Conservation (phyloP, 2,329 filamentous ascomycete species). For the Triangularia setosa region DNA sequence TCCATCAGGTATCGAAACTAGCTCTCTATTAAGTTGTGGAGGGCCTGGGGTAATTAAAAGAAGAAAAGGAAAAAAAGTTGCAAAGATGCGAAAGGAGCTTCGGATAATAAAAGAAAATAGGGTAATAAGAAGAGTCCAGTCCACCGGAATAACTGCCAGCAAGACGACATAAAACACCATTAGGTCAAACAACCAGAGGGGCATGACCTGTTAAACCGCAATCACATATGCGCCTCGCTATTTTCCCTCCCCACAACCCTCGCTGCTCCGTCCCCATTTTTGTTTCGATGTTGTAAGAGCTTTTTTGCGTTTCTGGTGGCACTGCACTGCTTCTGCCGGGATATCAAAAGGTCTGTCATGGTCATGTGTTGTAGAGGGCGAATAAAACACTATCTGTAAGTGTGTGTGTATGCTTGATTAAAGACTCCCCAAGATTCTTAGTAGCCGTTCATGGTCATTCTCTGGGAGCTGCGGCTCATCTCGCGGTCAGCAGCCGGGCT, state of each 20-base stretch:
- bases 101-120: conserved; percentile 44
- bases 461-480: conserved; percentile 92
- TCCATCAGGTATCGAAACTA: conserved; percentile 40
- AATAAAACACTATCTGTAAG: conserved; percentile 6
- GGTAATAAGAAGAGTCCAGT: conserved; percentile 37
- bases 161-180: conserved; percentile 35
- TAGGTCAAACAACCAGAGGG: conserved; percentile 21
- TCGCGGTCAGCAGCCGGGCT: conserved; percentile 92
- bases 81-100: conserved; percentile 27
- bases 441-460: conserved; percentile 99
- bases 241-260: conserved; percentile 21
- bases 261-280: conserved; percentile 11
- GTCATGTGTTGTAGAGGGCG: conserved; percentile 7
- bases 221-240: conserved; percentile 26
- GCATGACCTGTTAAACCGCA: conserved; percentile 26
- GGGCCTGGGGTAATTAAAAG: conserved; percentile 31
- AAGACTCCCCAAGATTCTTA: conserved; percentile 48
- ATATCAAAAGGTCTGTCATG: conserved; percentile 22
- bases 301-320: conserved; percentile 4
- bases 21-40: conserved; percentile 39
- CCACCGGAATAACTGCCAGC: conserved; percentile 36
- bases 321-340: conserved; percentile 19
- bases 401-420: neutral
- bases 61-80: conserved; percentile 24
- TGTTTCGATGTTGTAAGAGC: conserved; percentile 11